A percentile compares a stretch with the other conserved stretches of the same genome.
phyloP scores from a whole-genome alignment of 2,329 filamentous ascomycete genomes.

The Ceratocystis cubensis region DNA sequence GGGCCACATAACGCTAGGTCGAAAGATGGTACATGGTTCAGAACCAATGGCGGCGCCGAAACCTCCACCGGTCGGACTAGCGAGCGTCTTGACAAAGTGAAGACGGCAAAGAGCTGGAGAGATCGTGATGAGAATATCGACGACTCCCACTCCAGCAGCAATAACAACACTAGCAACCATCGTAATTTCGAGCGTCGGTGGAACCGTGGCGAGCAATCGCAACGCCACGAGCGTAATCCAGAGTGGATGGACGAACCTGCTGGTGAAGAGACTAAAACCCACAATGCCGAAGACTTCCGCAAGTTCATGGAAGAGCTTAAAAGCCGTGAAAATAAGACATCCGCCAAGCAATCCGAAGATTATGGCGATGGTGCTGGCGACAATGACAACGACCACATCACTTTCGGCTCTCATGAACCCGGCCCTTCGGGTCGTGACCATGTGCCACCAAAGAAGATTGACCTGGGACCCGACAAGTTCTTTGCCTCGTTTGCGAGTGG shows the following conservation, averaged over 20 bases:
- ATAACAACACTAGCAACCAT: slow-evolving; percentile 29
- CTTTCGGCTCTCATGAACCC: background rate
- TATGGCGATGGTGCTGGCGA: slow-evolving; percentile 29
- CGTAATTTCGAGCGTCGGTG: slow-evolving; percentile 36
- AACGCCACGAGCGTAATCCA: slow-evolving; percentile 62
- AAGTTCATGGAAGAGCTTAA: slow-evolving; percentile 91
- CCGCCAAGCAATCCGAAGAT: background rate
- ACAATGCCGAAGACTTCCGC: slow-evolving; percentile 84
- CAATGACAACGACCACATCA: slow-evolving; percentile 23
- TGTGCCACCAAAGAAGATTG: slow-evolving; percentile 30
- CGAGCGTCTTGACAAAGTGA: slow-evolving; percentile 42
- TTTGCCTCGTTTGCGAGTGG: slow-evolving; percentile 47
- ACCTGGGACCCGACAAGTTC: slow-evolving; percentile 63
- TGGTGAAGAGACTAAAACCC: slow-evolving; percentile 55
- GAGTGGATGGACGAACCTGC: slow-evolving; percentile 76
- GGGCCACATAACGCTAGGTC: slow-evolving; percentile 40
- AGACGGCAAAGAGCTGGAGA: slow-evolving; percentile 44
- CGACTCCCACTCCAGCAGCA: slow-evolving; percentile 44
- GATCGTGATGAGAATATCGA: slow-evolving; percentile 37
- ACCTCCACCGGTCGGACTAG: slow-evolving; percentile 31
- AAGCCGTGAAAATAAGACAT: slow-evolving; percentile 33
- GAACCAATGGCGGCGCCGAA: slow-evolving; percentile 38
- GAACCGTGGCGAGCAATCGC: slow-evolving; percentile 43
- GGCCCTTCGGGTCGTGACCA: slow-evolving; percentile 18
- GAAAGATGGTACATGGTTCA: slow-evolving; percentile 65